phyloP scores from a whole-genome alignment of 1,284 basidiomycete species.

The Porogramme epimiltina region DNA sequence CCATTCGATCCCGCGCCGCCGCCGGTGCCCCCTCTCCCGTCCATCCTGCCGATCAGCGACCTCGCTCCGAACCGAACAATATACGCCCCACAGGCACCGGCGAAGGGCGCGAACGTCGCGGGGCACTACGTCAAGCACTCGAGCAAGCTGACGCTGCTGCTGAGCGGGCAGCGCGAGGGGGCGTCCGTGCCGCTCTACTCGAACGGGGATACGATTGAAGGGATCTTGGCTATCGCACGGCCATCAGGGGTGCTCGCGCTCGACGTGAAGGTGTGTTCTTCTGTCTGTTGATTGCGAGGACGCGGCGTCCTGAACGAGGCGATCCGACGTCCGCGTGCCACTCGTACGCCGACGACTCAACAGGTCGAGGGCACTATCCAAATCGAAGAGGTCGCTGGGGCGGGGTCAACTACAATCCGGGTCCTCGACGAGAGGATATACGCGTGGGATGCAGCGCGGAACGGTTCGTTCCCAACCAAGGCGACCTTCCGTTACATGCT shows the following conservation, averaged over 20 bases:
- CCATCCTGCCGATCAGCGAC: constrained; percentile 1
- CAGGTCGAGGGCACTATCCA: constrained; percentile 25
- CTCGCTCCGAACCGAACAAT: not conserved
- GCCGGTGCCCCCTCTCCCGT: constrained; percentile 5
- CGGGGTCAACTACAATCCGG: constrained; percentile 18
- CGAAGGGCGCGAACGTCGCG: not conserved
- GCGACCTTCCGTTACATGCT: constrained; percentile 30
- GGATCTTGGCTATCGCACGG: constrained; percentile 27
- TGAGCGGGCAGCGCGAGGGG: constrained; percentile 29
- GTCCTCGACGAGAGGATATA: constrained; percentile 27
- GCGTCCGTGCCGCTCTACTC: constrained; percentile 23
- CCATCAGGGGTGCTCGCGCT: constrained; percentile 26
- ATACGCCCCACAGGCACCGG: not conserved
- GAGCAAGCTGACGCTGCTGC: constrained; percentile 27
- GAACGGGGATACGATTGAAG: constrained; percentile 28
- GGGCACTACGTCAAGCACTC: constrained; percentile 31
- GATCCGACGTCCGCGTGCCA: too few relatives aligned
- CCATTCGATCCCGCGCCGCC: not conserved
- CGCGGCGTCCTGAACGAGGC: not conserved
- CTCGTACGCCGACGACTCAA: too few relatives aligned
- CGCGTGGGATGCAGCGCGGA: constrained; percentile 25
- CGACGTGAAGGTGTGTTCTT: constrained; percentile 25
- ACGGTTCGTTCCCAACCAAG: constrained; percentile 27
- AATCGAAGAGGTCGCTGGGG: constrained; percentile 28
- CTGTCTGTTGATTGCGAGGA: too few relatives aligned